These are phyloP conservation scores for Penicillium sp. DNA, from an alignment of 2,329 filamentous ascomycete genomes.

Conservation along the genomic window DNA sequence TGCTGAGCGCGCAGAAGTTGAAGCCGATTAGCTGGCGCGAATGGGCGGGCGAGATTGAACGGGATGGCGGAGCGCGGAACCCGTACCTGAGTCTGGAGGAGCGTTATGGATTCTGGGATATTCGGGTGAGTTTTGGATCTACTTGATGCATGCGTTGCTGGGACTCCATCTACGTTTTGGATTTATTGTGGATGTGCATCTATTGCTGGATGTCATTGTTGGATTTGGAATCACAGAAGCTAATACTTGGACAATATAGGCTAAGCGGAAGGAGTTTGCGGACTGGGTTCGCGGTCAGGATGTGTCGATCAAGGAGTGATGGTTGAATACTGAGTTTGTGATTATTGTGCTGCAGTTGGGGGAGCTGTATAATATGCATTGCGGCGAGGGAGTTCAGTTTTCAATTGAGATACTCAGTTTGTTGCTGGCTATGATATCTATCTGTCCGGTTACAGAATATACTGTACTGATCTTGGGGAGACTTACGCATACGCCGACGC, in stretches of 20 bases:
- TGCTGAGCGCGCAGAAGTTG: conserved; percentile 71
- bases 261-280: conserved; percentile 71
- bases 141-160: background rate
- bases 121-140: conserved; percentile 58
- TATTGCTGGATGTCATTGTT: background rate
- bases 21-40: conserved; percentile 84
- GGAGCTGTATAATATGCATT: conserved; percentile 21
- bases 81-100: conserved; percentile 78
- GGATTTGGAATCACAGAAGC: background rate
- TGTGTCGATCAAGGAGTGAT: conserved; percentile 25
- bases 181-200: background rate
- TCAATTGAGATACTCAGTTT: conserved; percentile 7
- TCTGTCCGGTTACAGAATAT: too few relatives aligned
- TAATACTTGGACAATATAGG: conserved; percentile 33
- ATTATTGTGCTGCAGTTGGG: conserved; percentile 1
- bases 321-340: background rate
- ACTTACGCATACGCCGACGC: background rate
- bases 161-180: background rate
- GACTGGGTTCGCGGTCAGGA: conserved; percentile 61
- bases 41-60: conserved; percentile 70
- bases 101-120: conserved; percentile 80
- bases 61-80: conserved; percentile 67
- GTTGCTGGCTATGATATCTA: background rate
- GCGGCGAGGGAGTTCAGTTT: conserved; percentile 13
- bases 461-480: background rate